Base-by-base conservation (phyloP, 495 filamentous ascomycete genomes). In the Penicillium verhagenii region DNA sequence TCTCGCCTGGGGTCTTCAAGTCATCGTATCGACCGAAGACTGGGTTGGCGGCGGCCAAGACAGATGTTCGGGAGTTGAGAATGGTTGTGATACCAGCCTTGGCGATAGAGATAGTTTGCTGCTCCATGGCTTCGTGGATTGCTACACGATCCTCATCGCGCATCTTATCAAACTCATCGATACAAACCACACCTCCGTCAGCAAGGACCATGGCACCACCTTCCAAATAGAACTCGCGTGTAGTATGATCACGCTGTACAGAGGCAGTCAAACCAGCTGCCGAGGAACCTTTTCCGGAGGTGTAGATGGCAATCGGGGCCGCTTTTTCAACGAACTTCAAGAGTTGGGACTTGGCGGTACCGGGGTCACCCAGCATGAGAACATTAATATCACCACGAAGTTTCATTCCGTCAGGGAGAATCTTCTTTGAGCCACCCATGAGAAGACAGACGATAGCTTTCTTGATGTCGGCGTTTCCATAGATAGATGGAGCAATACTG, bases 111-210 rank as follows among this genome's bases (percentile, higher is more conserved):
- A 99, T 99, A 6, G 95, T 99, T 72, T 99, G 95, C 72, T 99
- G 95, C 66, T 99, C 95, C 95, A 99, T 99, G 53, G 95, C 95
- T 82, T 99, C 95, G 79, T 99, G 95, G 70, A 99, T 99, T 8
- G 95, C 95, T 19, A 99, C 95, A 58, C 95, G 84, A 60, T 99
- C 95, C 71, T 99, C 95, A 70, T 99, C 95, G 53, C 95, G 83
- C 95, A 99, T 99, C 78, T 99, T 99, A 76, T 99, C 95, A 69
- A 99, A 99, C 72, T 99, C 95, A 68, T 99, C 95, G 71, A 99
- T 99, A 75, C 95, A 99, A 19, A 97, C 95, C 7, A 97, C 95
- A 64, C 95, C 95, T 11, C 92, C 92, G 61, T 99, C 95, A 2
- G 95, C 95, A 23, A 99, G 83, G 29, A 99, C 95, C 95, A 99